These are phyloP conservation scores for Lepiota brunneoincarnata DNA, from an alignment of 768 basidiomycete genomes.

Conservation along the genomic window DNA sequence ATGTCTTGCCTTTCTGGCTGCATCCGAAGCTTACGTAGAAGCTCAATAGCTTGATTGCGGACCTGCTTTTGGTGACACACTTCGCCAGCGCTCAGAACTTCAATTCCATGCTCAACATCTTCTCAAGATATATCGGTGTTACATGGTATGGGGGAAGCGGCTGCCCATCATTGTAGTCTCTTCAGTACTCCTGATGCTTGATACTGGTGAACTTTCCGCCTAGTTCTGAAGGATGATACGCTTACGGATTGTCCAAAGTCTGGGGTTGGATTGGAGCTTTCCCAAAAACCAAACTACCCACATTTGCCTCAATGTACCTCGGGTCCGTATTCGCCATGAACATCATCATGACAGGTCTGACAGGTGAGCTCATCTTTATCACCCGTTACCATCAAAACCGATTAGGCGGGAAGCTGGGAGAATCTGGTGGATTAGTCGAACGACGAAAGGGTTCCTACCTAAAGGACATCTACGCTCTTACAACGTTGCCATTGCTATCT, in stretches of 20 bases:
- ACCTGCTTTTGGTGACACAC: constrained; percentile 8
- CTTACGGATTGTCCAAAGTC: background rate
- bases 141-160: constrained; percentile 13
- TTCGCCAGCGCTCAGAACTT: background rate
- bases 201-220: constrained; percentile 7
- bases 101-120: background rate
- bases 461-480: too few relatives aligned
- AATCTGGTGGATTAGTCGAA: too few relatives aligned
- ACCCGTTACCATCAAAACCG: too few relatives aligned
- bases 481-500: too few relatives aligned
- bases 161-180: constrained; percentile 7
- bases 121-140: constrained; percentile 13
- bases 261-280: constrained; percentile 12
- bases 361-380: constrained; percentile 2
- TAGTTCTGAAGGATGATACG: background rate
- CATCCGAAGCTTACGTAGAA: background rate
- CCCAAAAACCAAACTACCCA: background rate
- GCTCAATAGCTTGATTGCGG: constrained; percentile 7
- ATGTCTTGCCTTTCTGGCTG: background rate
- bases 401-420: too few relatives aligned
- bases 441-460: too few relatives aligned
- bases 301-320: constrained; percentile 9
- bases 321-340: constrained; percentile 15
- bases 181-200: constrained; percentile 9
- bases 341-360: constrained; percentile 8